Evolutionary conservation across 148 eudicot species (phyloP).

Genomic region (Camellia japonica): DNA sequence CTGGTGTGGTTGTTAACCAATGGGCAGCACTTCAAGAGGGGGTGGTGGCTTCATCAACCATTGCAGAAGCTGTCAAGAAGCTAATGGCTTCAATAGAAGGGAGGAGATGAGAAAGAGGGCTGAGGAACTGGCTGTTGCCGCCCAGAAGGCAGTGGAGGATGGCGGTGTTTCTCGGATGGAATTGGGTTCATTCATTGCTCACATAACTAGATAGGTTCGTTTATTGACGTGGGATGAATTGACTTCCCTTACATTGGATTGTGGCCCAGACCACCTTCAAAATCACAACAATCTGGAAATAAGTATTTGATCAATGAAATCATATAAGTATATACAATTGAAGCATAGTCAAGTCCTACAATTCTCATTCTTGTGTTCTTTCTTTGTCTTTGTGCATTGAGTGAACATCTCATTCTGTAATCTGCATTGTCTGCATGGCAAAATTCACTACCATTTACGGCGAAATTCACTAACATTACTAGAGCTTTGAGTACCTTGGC

Average conservation of each 20-base stretch:
- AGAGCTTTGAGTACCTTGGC: too few species aligned
- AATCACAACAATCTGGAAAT: too few species aligned
- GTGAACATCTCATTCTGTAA: background rate
- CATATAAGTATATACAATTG: too few species aligned
- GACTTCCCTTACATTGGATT: too few species aligned
- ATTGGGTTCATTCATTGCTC: constrained; percentile 30
- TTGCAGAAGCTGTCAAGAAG: constrained; percentile 16
- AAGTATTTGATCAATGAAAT: too few species aligned
- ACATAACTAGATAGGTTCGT: constrained; percentile 26
- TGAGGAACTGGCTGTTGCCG: constrained; percentile 16
- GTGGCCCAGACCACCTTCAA: background rate
- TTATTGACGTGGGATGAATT: too few species aligned
- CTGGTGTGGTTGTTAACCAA: constrained; percentile 21
- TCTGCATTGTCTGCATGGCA: background rate
- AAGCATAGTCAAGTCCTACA: too few species aligned
- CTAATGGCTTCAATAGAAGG: constrained; percentile 31
- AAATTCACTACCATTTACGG: background rate
- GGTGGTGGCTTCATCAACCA: constrained; percentile 12
- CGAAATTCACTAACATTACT: background rate
- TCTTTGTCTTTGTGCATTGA: too few species aligned
- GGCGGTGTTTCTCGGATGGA: constrained; percentile 30
- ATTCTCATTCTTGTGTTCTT: too few species aligned
- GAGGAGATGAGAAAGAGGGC: constrained; percentile 26
- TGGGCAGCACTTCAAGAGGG: constrained; percentile 17
- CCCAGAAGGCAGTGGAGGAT: constrained; percentile 19